Base-by-base conservation (phyloP, 1,284 basidiomycete species). In the Marasmius tenuissimus region DNA sequence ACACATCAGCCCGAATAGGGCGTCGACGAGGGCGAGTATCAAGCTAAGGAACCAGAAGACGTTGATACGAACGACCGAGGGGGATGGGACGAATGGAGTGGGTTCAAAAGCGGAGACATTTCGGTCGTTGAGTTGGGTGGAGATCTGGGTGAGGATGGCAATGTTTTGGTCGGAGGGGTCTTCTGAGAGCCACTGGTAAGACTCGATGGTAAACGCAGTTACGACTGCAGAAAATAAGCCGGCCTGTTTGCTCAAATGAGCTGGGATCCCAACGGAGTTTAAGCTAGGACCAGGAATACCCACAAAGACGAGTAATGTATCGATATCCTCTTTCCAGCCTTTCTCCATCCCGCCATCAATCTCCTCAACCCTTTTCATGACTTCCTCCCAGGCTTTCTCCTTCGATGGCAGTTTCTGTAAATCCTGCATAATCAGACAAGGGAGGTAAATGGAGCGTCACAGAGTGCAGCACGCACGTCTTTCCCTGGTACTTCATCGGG, bases 151-250 rank as follows among this genome's bases (percentile, higher is more conserved):
- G 12, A 68, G 63, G 1, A 67, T 51, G 16, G 20, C 34, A 9
- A 60, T 54, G 7, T 53, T 63, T 35, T 20, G 40, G 11, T 63
- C 60, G 9, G 20, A 27, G 16, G 57, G 52, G 52, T 64, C 61
- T 11, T 61, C 59, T 18, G 58, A 39, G 16, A 69, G 55, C 8
- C 22, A 54, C 49, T 65, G 49, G 47, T 68, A 68, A 47, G 63
- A 64, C 42, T 68, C 62, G 16, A 68, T 61, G 11, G 59, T 59
- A 38, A 67, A 68, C 8, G 62, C 61, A 22, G 67, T 66, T 16
- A 69, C 65, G 34, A 61, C 66, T 33, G 67, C 62, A 48, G 67
- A 66, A 59, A 69, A 69, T 7, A 69, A 55, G 49, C 67, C 65
- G 52, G 63, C 65, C 67, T 68, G 20, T 20, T 59, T 3, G 16